Conservation (phyloP, 2,329 filamentous ascomycete species). For the Ophiostoma montium region DNA sequence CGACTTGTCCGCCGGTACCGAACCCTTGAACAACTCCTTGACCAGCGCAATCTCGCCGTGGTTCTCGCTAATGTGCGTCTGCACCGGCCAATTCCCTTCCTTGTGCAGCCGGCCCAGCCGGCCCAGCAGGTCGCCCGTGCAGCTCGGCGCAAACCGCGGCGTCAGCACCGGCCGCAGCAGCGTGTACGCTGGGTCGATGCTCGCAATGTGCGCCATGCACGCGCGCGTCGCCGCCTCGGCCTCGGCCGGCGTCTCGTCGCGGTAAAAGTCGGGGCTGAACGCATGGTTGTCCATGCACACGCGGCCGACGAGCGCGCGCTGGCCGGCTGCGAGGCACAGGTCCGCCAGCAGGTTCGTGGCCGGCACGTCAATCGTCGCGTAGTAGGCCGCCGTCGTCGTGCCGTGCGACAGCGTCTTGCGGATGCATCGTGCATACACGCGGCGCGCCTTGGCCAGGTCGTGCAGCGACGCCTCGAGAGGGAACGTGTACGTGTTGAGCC, state of each 20-base stretch:
- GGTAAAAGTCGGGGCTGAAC: conserved; percentile 62
- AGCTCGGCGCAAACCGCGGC: conserved; percentile 52
- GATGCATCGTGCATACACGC: conserved; percentile 66
- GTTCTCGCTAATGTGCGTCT: conserved; percentile 89
- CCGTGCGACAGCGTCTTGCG: conserved; percentile 72
- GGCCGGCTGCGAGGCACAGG: conserved; percentile 64
- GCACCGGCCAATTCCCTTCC: conserved; percentile 52
- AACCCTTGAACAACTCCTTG: conserved; percentile 45
- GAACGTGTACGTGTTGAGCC: conserved; percentile 91
- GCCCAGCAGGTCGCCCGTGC: conserved; percentile 43
- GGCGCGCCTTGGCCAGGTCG: conserved; percentile 45
- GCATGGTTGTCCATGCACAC: conserved; percentile 78
- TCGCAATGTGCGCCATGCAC: conserved; percentile 50
- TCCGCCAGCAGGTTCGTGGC: conserved; percentile 86
- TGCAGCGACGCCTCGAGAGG: conserved; percentile 71
- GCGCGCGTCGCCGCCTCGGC: conserved; percentile 41
- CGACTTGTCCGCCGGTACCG: conserved; percentile 18
- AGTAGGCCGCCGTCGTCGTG: conserved; percentile 91
- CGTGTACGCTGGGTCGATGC: conserved; percentile 48
- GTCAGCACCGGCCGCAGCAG: conserved; percentile 73
- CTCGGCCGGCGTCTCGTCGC: conserved; percentile 51
- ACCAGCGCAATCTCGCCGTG: conserved; percentile 59
- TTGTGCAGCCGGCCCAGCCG: conserved; percentile 50
- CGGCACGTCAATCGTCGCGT: conserved; percentile 72
- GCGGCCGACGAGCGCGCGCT: conserved; percentile 79